These are phyloP conservation scores for Venturia nashicola DNA, from an alignment of 2,329 filamentous ascomycete genomes.

Conservation along the genomic window DNA sequence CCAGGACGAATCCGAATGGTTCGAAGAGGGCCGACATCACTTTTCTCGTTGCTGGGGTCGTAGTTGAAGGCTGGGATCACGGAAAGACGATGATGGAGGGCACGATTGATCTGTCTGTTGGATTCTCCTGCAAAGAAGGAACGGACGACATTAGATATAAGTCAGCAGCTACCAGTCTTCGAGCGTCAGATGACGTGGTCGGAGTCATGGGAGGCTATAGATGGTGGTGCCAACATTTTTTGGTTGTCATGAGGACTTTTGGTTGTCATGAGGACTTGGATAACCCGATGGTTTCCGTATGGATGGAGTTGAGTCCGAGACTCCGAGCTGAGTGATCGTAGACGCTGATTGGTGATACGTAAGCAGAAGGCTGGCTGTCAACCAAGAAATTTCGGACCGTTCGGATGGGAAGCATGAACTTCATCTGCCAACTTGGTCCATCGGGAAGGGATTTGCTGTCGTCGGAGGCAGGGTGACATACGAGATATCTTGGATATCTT, in stretches of 20 bases:
- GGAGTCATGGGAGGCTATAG: neutral
- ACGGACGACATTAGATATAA: neutral
- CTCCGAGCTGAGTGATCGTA: neutral
- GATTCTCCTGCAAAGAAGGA: neutral
- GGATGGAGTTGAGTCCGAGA: neutral
- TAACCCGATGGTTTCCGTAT: neutral
- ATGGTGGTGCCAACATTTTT: neutral
- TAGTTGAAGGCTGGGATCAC: neutral
- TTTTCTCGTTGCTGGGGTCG: neutral
- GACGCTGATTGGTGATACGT: neutral
- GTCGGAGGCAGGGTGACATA: no score
- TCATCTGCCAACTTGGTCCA: no score
- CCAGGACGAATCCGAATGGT: neutral
- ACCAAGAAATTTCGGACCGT: neutral
- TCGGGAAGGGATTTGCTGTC: no score
- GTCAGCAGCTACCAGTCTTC: neutral
- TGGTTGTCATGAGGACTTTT: neutral
- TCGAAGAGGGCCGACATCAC: neutral
- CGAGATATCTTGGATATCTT: no score
- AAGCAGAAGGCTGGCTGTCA: neutral
- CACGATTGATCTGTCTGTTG: no score
- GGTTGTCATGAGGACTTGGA: neutral
- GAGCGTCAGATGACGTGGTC: neutral
- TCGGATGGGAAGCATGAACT: neutral
- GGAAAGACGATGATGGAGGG: neutral